Evolutionary conservation across 2,329 filamentous ascomycete genomes (phyloP).

Genomic region (Rhinocladiella similis): DNA sequence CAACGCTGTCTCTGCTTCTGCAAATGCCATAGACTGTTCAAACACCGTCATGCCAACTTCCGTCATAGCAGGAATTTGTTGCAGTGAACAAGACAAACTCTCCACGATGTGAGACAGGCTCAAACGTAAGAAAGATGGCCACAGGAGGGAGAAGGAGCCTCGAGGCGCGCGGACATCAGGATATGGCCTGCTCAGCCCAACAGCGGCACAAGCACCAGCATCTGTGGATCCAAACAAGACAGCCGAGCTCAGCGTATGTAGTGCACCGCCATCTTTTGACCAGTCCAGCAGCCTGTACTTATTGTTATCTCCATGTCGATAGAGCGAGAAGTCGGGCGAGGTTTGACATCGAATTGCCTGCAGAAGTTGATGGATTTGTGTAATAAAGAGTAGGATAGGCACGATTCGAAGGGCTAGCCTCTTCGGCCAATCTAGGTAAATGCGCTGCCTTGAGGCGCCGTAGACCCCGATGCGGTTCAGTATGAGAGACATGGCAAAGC

Average conservation of each 20-base stretch:
- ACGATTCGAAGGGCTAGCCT: slow-evolving; percentile 69
- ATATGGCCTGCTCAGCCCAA: slow-evolving; percentile 65
- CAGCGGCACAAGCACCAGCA: slow-evolving; percentile 70
- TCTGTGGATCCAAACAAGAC: slow-evolving; percentile 75
- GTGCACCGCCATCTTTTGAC: slow-evolving; percentile 64
- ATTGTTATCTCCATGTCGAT: slow-evolving; percentile 68
- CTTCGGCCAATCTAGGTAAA: slow-evolving; percentile 72
- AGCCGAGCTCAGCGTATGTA: slow-evolving; percentile 71
- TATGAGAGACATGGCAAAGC: slow-evolving; percentile 80
- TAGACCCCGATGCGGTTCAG: slow-evolving; percentile 93
- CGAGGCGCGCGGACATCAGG: slow-evolving; percentile 58
- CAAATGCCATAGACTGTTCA: slow-evolving; percentile 93
- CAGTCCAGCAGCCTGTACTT: slow-evolving; percentile 70
- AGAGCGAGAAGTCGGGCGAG: slow-evolving; percentile 66
- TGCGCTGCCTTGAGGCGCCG: slow-evolving; percentile 77
- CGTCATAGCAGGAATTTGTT: slow-evolving; percentile 74
- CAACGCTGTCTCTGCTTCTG: slow-evolving; percentile 88
- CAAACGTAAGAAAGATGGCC: slow-evolving; percentile 53
- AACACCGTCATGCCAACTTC: slow-evolving; percentile 97
- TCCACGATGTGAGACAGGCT: slow-evolving; percentile 83
- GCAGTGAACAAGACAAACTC: slow-evolving; percentile 81
- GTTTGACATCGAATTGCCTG: slow-evolving; percentile 93
- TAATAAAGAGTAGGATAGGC: slow-evolving; percentile 68
- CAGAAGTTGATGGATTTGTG: slow-evolving; percentile 69
- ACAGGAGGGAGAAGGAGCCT: slow-evolving; percentile 72